These are phyloP conservation scores for Chenopodium quinoa DNA, from an alignment of 148 eudicot genomes.

Conservation along the genomic window DNA sequence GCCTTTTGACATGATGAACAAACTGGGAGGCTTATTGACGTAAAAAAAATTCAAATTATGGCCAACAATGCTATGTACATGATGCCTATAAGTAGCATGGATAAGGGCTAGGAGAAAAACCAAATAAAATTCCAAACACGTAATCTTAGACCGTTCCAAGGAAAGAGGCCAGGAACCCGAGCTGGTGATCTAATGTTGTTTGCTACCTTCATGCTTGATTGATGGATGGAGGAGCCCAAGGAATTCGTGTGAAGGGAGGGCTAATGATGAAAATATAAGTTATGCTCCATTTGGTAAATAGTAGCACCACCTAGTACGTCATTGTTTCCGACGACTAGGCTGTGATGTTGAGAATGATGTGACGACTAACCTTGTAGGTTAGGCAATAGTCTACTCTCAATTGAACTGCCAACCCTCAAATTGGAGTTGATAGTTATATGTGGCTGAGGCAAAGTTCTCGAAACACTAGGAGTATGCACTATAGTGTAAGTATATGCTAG, in stretches of 20 bases:
- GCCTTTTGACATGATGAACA: background rate
- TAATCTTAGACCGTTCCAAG: background rate
- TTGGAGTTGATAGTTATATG: background rate
- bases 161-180: background rate
- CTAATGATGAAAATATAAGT: background rate
- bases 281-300: background rate
- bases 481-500: too few relatives aligned
- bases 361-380: too few relatives aligned
- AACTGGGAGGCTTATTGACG: background rate
- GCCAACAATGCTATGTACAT: constrained; percentile 3
- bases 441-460: background rate
- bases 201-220: background rate
- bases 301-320: background rate
- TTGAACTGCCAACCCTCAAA: background rate
- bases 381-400: background rate
- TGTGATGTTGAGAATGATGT: background rate
- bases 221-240: background rate
- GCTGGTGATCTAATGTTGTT: background rate
- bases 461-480: background rate
- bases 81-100: background rate
- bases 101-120: background rate
- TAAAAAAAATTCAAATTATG: background rate
- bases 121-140: background rate
- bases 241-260: background rate
- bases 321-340: background rate